Evolutionary conservation across 148 eudicot species (phyloP), one percentile per base, ranked within the genome.

Genomic region (Rhododendron mucronatum): DNA sequence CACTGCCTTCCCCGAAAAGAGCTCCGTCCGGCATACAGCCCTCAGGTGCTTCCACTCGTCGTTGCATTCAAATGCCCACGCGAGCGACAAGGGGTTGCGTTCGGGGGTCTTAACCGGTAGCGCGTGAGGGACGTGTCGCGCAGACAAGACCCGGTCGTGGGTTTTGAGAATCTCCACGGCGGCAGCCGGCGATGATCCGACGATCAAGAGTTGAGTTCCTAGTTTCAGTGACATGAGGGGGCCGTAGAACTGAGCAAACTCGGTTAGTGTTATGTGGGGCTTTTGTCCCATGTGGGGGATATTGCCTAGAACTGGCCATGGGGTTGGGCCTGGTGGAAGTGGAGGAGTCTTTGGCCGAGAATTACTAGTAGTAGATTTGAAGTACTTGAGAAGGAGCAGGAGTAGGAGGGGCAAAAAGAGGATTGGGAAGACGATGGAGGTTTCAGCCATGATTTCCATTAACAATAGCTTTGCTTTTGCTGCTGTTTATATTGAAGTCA

Each of bases 41-140:
- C 88, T 61, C 5, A 89, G n/a, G n/a, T 11, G n/a, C 80, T 79
- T 89, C 89, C 89, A 87, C 3, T 47, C 11, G 18, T 83, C 83
- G 33, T 47, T 37, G 7, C 83, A 85, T 30, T 84, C 73, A 9
- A 77, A 73, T 0, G 85, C 59, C 83, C 81, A 78, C 2, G 15
- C 53, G 3, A 78, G 30, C 16, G 50, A 78, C 26, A 44, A 9
- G 28, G 11, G 51, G 53, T 78, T 78, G 53, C 44, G 53, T 44
- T 78, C 50, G 5, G 16, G 81, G 30, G 30, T 44, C 18, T 83
- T 75, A 0, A 9, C 23, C 12, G n/a, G 61, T 5, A 50, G 33
- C 41, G 10, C 30, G 12, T 57, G 61, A 5, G 89, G 82, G 3
- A 87, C 73, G 11, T 41, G 45, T 0, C 91, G 78, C 1, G 47